These are phyloP conservation scores for Starmerella bombicola DNA, from an alignment of 805 yeast species.

Conservation along the genomic window DNA sequence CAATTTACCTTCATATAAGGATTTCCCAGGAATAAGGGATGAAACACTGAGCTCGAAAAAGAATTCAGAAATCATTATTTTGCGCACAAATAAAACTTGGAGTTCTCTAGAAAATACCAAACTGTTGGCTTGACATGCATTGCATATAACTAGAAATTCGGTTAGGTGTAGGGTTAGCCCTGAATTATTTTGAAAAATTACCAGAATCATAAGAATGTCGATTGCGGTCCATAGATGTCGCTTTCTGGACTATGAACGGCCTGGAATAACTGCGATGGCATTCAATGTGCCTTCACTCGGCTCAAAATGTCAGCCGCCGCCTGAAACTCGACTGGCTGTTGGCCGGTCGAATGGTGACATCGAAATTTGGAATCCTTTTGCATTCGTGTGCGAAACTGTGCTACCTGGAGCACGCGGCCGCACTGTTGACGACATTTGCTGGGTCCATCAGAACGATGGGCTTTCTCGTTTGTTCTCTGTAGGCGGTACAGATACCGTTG, in stretches of 20 bases:
- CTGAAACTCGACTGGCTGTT: conserved; percentile 64
- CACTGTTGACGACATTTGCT: conserved; percentile 78
- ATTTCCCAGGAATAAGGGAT: no score
- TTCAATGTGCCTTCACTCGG: conserved; percentile 47
- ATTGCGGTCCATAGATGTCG: conserved; percentile 85
- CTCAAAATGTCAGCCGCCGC: conserved; percentile 35
- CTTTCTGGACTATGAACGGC: conserved; percentile 80
- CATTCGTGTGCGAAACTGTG: conserved; percentile 64
- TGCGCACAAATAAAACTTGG: no score
- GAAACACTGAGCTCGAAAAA: no score
- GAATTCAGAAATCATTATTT: no score
- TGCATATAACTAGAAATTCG: no score
- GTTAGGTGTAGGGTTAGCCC: no score
- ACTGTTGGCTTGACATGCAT: no score
- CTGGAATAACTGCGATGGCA: conserved; percentile 65
- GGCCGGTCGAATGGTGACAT: conserved; percentile 92
- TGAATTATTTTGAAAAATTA: no score
- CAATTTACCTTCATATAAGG: no score
- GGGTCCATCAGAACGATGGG: conserved; percentile 42
- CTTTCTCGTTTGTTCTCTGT: conserved; percentile 70
- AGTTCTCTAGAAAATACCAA: no score
- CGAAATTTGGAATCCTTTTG: conserved; percentile 83
- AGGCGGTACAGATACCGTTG: conserved; percentile 82
- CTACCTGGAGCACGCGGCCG: conserved; percentile 72
- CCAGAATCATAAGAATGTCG: no score